Evolutionary conservation across 257 asterid genomes (phyloP), one percentile per base, ranked within the genome.

Genomic region (Solanum commersonii): DNA sequence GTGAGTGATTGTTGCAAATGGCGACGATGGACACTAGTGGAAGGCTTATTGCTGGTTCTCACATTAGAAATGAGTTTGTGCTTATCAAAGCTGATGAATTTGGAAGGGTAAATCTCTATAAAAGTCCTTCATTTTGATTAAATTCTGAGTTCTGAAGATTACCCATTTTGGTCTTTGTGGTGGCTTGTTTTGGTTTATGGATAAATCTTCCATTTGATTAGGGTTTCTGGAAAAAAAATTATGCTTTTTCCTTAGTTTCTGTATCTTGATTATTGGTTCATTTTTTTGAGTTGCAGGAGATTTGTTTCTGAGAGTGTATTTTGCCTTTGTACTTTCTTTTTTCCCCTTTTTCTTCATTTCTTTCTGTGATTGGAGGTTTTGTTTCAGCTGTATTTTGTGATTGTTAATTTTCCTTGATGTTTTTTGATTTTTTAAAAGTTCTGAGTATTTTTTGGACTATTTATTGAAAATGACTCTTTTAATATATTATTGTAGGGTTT

Each of bases 31-130:
- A 93, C 78, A 95, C 98, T 38, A 93, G 98, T 29, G 98, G 98
- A 10, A 93, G 98, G 90, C 98, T 96, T 70, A 92, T 95, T 88
- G 95, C 98, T 90, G 98, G 98, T 87, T 96, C 98, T 86, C 98
- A 96, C 85, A 94, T 91, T 89, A 94, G 98, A 87, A 96, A 96
- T 87, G 98, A 94, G 89, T 93, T 96, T 91, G 89, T 94, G 70
- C 93, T 94, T 56, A 95, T 95, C 88, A 93, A 96, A 93, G 96
- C 98, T 86, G 98, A 96, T 89, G 98, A 96, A 88, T 90, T 94
- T 90, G 98, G 98, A 84, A 92, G 86, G 93, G 98, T 94, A 83
- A 87, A 85, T 89, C 81, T 73, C 87, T 83, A 67, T 73, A n/a
- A 81, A 49, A 90, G 35, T 29, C 81, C 70, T 49, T 84, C 44